Conservation (phyloP, 805 yeast species). For the Cyberlindnera xishuangbannaensis region DNA sequence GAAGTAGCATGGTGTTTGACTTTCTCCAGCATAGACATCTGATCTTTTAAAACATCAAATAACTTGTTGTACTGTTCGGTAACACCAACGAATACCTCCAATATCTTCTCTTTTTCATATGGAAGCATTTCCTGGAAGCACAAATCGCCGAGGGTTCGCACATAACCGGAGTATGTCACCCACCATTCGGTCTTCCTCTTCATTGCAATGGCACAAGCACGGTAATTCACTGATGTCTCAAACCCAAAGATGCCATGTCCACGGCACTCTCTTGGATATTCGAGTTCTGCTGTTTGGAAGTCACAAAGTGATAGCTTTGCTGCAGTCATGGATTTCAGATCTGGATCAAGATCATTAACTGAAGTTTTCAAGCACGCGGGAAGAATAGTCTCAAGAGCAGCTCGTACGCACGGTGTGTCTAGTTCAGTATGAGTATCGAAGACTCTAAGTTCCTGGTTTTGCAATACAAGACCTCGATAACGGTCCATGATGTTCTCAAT, state of each 20-base stretch:
- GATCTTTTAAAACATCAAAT: slow-evolving; percentile 16
- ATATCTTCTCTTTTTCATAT: slow-evolving; percentile 44
- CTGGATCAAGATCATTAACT: slow-evolving; percentile 31
- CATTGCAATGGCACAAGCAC: slow-evolving; percentile 35
- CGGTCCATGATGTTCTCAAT: too few relatives aligned
- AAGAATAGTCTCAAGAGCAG: slow-evolving; percentile 36
- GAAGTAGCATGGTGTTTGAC: slow-evolving; percentile 18
- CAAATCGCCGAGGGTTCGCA: slow-evolving; percentile 44
- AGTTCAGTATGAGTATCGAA: too few relatives aligned
- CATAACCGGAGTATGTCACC: slow-evolving; percentile 69
- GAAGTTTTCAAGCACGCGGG: slow-evolving; percentile 37
- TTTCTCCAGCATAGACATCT: slow-evolving; percentile 13
- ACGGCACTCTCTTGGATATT: slow-evolving; percentile 26
- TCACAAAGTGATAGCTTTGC: slow-evolving; percentile 49
- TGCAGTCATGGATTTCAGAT: slow-evolving; percentile 35
- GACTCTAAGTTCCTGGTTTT: too few relatives aligned
- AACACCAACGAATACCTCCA: slow-evolving; percentile 41
- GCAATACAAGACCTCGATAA: too few relatives aligned
- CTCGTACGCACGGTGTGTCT: slow-evolving; percentile 39
- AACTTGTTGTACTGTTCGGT: slow-evolving; percentile 30
- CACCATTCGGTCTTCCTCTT: slow-evolving; percentile 54
- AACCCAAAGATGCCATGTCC: neutral
- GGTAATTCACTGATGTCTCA: slow-evolving; percentile 19
- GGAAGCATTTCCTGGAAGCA: slow-evolving; percentile 51
- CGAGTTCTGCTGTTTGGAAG: slow-evolving; percentile 40